These are phyloP conservation scores for Lactifluus volemus DNA, from an alignment of 768 basidiomycete genomes.

Conservation along the genomic window DNA sequence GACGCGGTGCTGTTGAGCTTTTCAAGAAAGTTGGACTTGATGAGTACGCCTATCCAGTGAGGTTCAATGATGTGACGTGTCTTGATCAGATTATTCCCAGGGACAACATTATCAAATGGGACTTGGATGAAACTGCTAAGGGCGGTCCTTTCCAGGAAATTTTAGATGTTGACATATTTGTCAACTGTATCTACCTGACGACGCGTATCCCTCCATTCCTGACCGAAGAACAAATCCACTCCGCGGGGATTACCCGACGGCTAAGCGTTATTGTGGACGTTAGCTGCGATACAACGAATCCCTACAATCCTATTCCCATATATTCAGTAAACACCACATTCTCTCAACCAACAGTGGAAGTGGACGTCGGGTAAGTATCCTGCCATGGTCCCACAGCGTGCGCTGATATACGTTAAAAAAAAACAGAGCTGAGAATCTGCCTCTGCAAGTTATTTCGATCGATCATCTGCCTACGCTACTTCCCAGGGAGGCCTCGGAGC, in stretches of 20 bases:
- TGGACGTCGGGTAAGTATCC: constrained; percentile 62
- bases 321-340: constrained; percentile 94
- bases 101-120: constrained; percentile 95
- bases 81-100: constrained; percentile 32
- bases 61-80: background rate
- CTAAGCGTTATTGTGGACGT: constrained; percentile 90
- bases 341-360: constrained; percentile 81
- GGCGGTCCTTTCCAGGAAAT: constrained; percentile 96
- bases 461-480: constrained; percentile 95
- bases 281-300: constrained; percentile 98
- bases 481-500: constrained; percentile 94
- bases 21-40: constrained; percentile 91
- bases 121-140: constrained; percentile 92
- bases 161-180: constrained; percentile 92
- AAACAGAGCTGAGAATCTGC: constrained; percentile 49
- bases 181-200: constrained; percentile 99
- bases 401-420: constrained; percentile 18
- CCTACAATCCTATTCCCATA: constrained; percentile 95
- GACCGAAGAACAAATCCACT: constrained; percentile 56
- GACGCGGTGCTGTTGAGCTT: constrained; percentile 90
- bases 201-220: constrained; percentile 79
- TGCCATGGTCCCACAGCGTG: background rate
- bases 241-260: constrained; percentile 57
- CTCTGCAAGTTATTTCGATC: constrained; percentile 84
- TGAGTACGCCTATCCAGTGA: constrained; percentile 50